Base-by-base conservation (phyloP, 176 grass and related monocot species). In the Pontederia crassipes region DNA sequence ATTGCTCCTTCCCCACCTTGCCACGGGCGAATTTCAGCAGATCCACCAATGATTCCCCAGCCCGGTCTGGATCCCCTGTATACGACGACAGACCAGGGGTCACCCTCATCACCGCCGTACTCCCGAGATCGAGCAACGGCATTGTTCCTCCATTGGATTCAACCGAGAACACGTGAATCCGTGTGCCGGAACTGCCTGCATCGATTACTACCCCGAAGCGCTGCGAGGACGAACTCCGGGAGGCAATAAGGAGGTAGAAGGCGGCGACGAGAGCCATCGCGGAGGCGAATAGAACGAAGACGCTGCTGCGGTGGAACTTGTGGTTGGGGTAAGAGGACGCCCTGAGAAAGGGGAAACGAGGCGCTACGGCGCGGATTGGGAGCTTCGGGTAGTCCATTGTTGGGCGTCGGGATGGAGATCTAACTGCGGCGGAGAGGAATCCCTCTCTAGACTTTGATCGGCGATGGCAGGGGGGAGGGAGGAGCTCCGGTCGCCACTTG, bases 181-280 rank as follows among this genome's bases (percentile, higher is more conserved):
- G 81, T 52, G 78, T 84, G 60, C 91, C 86, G 6, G 91, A 87
- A 71, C 86, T 96, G 56, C 86, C 83, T 26, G 79, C 86, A 78
- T 90, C 83, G 52, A 96, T 90, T 53, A 96, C 52, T 28, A 96
- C 69, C 45, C 78, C 70, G 11, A 86, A 96, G 49, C 46, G 68
- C 46, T 28, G 61, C 35, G 49, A 49, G 64, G 26, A 58, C 60
- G 20, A 14, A 28, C 52, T 14, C 12, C 28, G 48, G 28, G 24
- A 79, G 15, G 59, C 40, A 11, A 45, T 26, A 4, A 65, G 26
- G 61, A 69, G 14, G 12, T 62, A 27, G 2, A 87, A 28, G 27
- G 90, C 69, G 12, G 80, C 35, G 11, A 82, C 16, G 0, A 64
- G n/a, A 8, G 76, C 59, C 2, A 55, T 29, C 0, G 62, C 47